Conservation (phyloP, 768 basidiomycete genomes). For the Phanerochaete carnosa region DNA sequence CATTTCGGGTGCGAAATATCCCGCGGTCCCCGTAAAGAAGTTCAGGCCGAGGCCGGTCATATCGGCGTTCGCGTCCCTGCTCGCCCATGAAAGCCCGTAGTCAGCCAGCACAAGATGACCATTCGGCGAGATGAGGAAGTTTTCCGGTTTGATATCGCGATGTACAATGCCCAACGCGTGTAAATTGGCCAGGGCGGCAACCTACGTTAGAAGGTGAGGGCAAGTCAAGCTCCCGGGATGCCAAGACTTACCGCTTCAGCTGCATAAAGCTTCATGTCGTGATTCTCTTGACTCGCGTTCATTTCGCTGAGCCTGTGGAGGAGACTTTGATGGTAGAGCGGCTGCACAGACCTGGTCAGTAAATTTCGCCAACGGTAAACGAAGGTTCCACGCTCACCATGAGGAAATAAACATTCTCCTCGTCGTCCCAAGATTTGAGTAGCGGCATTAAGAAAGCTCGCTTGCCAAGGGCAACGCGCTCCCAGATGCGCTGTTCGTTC, state of each 20-base stretch:
- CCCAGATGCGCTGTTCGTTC: neutral
- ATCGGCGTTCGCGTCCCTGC: neutral
- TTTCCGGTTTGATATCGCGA: slow-evolving; percentile 12
- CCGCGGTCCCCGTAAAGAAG: neutral
- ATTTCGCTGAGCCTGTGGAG: neutral
- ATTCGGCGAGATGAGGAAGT: slow-evolving; percentile 3
- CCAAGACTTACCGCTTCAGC: slow-evolving; percentile 3
- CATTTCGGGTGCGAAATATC: slow-evolving; percentile 3
- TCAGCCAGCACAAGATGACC: slow-evolving; percentile 8
- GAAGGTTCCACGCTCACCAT: neutral
- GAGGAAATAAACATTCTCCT: neutral
- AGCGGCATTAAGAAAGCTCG: neutral
- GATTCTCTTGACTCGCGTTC: neutral
- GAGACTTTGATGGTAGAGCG: neutral
- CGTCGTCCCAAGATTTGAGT: neutral
- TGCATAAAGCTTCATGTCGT: neutral
- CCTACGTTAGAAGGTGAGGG: neutral
- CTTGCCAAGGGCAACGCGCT: neutral
- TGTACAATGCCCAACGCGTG: slow-evolving; percentile 3
- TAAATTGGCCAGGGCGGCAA: neutral
- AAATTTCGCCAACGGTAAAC: neutral
- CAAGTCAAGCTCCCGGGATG: neutral
- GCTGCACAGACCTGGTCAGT: neutral
- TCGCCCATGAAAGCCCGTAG: slow-evolving; percentile 1
- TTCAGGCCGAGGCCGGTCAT: neutral